Evolutionary conservation across 2,329 filamentous ascomycete genomes (phyloP).

Genomic region (Aspergillus proliferans): DNA sequence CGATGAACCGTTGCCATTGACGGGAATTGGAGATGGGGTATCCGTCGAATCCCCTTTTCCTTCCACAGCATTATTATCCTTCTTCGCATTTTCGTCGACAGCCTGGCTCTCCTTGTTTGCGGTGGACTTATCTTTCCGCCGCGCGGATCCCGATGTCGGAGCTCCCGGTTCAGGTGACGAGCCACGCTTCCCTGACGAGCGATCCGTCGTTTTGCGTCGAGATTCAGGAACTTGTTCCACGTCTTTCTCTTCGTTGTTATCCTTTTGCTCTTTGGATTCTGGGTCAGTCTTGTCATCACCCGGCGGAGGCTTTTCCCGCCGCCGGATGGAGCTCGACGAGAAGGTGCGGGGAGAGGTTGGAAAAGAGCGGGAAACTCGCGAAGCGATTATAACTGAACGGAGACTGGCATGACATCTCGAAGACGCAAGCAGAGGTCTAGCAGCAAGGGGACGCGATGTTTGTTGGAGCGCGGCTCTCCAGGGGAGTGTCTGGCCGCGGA

Average conservation of each 20-base stretch:
- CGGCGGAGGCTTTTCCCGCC: slow-evolving; percentile 53
- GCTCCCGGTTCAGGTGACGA: slow-evolving; percentile 21
- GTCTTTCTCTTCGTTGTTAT: slow-evolving; percentile 28
- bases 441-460: slow-evolving; percentile 37
- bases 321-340: slow-evolving; percentile 42
- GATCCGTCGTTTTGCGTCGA: slow-evolving; percentile 37
- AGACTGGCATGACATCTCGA: slow-evolving; percentile 27
- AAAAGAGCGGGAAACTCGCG: slow-evolving; percentile 18
- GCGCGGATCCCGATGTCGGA: slow-evolving; percentile 31
- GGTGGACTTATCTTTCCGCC: slow-evolving; percentile 34
- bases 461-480: slow-evolving; percentile 57
- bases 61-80: slow-evolving; percentile 32
- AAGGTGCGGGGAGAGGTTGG: slow-evolving; percentile 34
- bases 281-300: slow-evolving; percentile 28
- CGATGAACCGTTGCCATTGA: slow-evolving; percentile 22
- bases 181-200: slow-evolving; percentile 21
- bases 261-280: slow-evolving; percentile 21
- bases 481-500: slow-evolving; percentile 58
- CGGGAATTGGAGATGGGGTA: slow-evolving; percentile 39
- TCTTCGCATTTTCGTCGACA: slow-evolving; percentile 36
- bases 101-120: slow-evolving; percentile 34
- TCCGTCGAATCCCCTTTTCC: slow-evolving; percentile 46
- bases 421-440: slow-evolving; percentile 25
- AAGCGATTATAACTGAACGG: slow-evolving; percentile 20
- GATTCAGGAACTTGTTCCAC: slow-evolving; percentile 41